Evolutionary conservation across 225 moss, liverwort and hornwort species (phyloP).

Genomic region (Bryoerythrophyllum caledonicum): DNA sequence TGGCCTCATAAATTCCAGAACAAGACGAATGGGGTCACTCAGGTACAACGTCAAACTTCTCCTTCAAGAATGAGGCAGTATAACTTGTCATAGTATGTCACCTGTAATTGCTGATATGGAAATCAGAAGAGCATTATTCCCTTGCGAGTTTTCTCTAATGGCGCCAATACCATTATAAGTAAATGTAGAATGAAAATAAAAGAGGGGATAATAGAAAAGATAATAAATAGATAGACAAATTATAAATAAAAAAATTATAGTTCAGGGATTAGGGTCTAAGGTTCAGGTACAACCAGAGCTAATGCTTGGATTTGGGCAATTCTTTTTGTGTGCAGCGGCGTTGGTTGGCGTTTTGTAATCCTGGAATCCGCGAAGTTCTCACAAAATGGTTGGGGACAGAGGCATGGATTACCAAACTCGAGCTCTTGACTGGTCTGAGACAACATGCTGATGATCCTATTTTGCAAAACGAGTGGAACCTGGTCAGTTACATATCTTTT

Average conservation of each 20-base stretch:
- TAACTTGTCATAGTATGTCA: not conserved
- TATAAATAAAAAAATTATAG: too few relatives aligned
- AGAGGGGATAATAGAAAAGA: too few relatives aligned
- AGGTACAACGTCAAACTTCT: constrained; percentile 41
- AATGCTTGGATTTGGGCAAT: constrained; percentile 23
- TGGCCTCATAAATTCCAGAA: constrained; percentile 95
- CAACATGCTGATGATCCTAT: constrained; percentile 58
- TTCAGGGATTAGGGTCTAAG: too few relatives aligned
- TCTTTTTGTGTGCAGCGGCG: constrained; percentile 51
- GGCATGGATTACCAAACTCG: constrained; percentile 82
- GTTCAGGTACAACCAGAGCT: constrained; percentile 11
- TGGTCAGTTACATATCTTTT: constrained; percentile 40
- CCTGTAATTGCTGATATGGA: not conserved
- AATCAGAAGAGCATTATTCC: not conserved
- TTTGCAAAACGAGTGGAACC: constrained; percentile 70
- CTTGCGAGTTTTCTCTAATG: constrained; percentile 1
- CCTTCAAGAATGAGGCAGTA: not conserved
- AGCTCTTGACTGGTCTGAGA: constrained; percentile 64
- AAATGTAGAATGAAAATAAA: not conserved
- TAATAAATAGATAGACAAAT: too few relatives aligned
- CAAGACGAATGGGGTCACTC: constrained; percentile 93
- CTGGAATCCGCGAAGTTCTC: constrained; percentile 81
- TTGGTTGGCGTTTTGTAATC: constrained; percentile 89
- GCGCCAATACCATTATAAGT: not conserved
- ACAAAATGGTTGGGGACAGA: constrained; percentile 79